phyloP scores from a whole-genome alignment of 106 monocot genomes.

The Acorus gramineus region DNA sequence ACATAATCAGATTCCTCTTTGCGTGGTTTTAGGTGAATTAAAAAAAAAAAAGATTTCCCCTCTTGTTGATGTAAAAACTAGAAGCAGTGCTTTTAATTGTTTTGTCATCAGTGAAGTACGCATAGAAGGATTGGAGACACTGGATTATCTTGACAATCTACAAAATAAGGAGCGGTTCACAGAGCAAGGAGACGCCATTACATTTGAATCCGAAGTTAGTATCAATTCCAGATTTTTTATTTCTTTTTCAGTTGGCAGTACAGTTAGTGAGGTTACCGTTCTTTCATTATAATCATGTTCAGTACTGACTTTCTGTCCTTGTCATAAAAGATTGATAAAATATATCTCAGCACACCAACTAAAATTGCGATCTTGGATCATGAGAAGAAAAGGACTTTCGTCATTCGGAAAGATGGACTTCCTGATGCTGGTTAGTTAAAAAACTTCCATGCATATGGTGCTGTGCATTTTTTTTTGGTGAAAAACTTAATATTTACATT shows the following conservation, averaged over 20 bases:
- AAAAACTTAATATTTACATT: no score
- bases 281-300: neutral
- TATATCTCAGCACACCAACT: constrained; percentile 66
- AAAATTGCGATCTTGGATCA: constrained; percentile 88
- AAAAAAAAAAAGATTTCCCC: no score
- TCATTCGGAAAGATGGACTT: constrained; percentile 68
- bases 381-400: constrained; percentile 79
- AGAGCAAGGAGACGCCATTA: constrained; percentile 79
- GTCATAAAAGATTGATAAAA: constrained; percentile 51
- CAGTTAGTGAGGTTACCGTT: no score
- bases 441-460: no score
- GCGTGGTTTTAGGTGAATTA: no score
- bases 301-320: neutral
- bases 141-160: constrained; percentile 76
- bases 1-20: no score
- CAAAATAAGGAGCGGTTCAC: constrained; percentile 45
- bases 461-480: no score
- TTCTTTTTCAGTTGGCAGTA: neutral
- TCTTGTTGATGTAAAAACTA: no score
- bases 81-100: no score
- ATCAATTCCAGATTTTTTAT: neutral
- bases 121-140: constrained; percentile 79
- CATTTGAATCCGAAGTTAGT: constrained; percentile 77
- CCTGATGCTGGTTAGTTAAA: constrained; percentile 61
- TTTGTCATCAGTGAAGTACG: constrained; percentile 50